phyloP scores from a whole-genome alignment of 2,329 filamentous ascomycete genomes.

The Colletotrichum tanaceti region DNA sequence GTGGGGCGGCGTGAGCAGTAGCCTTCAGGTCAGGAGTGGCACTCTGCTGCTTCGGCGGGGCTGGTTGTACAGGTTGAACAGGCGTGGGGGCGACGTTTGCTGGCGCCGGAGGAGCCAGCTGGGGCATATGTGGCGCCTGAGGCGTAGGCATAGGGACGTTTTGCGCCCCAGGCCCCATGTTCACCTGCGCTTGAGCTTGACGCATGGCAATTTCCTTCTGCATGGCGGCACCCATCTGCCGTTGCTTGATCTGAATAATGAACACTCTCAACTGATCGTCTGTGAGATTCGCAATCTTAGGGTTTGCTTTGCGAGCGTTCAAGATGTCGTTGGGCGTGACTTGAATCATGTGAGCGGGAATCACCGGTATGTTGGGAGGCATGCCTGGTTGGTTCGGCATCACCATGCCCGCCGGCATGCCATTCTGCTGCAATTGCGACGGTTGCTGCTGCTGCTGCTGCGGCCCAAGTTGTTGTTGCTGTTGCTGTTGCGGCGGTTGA shows the following conservation, averaged over 20 bases:
- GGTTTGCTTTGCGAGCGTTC: constrained; percentile 43
- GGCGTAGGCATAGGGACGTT: constrained; percentile 19
- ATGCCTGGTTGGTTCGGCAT: constrained; percentile 32
- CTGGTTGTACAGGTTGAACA: constrained; percentile 19
- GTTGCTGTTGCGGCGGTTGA: constrained; percentile 39
- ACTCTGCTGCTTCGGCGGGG: constrained; percentile 36
- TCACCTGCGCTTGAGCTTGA: constrained; percentile 31
- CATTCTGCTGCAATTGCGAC: constrained; percentile 40
- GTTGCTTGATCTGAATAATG: constrained; percentile 36
- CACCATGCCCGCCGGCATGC: constrained; percentile 29
- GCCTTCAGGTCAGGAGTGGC: constrained; percentile 42
- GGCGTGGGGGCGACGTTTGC: constrained; percentile 25
- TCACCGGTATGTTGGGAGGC: constrained; percentile 41
- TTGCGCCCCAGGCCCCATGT: constrained; percentile 10
- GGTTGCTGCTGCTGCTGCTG: constrained; percentile 42
- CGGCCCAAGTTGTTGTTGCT: not conserved
- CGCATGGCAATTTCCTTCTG: constrained; percentile 39
- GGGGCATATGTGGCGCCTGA: constrained; percentile 30
- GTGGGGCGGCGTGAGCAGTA: constrained; percentile 28
- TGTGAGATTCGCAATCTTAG: constrained; percentile 41
- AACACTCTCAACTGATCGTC: constrained; percentile 43
- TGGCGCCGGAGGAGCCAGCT: constrained; percentile 15
- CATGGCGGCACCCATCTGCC: constrained; percentile 37
- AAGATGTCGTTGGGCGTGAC: constrained; percentile 47
- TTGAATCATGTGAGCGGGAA: constrained; percentile 42